Percentiles rank a stretch among this genome's conserved stretches.
Evolutionary conservation across 768 basidiomycete genomes (phyloP).

Genomic region (Leccinum sublutescens): DNA sequence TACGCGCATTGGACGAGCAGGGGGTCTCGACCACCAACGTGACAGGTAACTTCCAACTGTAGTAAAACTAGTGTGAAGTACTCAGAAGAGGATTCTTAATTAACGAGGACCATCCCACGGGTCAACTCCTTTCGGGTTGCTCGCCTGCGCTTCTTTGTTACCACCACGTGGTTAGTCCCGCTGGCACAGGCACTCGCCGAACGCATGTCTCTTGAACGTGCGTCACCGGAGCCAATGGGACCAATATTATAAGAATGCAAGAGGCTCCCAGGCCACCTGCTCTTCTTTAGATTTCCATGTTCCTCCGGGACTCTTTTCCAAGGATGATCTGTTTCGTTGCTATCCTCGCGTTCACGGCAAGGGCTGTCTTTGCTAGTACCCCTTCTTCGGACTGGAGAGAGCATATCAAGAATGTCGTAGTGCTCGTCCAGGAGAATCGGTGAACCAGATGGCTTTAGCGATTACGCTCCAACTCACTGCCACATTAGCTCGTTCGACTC

Average conservation of each 20-base stretch:
- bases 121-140: no score
- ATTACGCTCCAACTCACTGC: neutral
- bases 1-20: no score
- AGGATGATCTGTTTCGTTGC: conserved; percentile 13
- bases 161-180: no score
- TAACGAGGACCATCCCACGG: no score
- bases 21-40: no score
- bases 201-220: no score
- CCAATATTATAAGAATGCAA: neutral
- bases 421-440: conserved; percentile 29
- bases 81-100: no score
- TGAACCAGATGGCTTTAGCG: neutral
- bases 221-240: neutral
- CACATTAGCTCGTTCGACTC: conserved; percentile 23
- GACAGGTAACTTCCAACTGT: no score
- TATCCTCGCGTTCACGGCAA: conserved; percentile 6
- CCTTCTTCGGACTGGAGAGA: conserved; percentile 22
- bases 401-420: conserved; percentile 25
- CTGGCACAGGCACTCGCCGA: no score
- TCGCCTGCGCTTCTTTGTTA: no score
- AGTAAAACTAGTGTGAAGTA: no score
- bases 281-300: neutral
- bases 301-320: neutral
- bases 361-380: neutral
- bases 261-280: neutral